Conservation (phyloP, 495 filamentous ascomycete species). For the Cudoniella acicularis region DNA sequence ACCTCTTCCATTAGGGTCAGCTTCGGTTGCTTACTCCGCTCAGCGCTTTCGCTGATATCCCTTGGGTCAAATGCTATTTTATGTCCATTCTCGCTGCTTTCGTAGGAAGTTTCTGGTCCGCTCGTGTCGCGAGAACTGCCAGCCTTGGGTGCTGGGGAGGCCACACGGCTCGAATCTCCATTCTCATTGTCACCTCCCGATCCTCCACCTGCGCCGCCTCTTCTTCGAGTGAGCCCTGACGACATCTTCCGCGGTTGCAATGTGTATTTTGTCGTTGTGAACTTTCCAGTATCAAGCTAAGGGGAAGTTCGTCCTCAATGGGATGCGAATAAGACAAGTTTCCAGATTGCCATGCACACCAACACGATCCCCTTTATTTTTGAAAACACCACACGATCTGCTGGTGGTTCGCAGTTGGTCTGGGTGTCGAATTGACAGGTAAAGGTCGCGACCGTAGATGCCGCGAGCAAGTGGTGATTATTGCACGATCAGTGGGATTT, state of each 20-base stretch:
- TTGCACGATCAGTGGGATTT: too few species aligned
- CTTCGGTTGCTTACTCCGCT: constrained; percentile 96
- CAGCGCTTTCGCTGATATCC: constrained; percentile 95
- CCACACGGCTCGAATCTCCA: constrained; percentile 59
- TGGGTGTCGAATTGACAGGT: not conserved
- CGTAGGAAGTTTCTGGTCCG: constrained; percentile 85
- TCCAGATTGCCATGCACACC: not conserved
- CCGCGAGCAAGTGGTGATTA: too few species aligned
- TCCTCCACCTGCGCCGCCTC: constrained; percentile 61
- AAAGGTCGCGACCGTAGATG: too few species aligned
- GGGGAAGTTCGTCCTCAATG: constrained; percentile 13
- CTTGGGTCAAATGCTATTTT: constrained; percentile 97
- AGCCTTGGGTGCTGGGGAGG: constrained; percentile 60
- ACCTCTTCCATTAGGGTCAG: constrained; percentile 98
- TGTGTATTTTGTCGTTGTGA: constrained; percentile 8
- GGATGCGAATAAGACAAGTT: constrained; percentile 13
- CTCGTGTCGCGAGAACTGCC: constrained; percentile 57
- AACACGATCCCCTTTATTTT: not conserved
- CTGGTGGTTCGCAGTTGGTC: not conserved
- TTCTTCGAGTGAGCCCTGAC: constrained; percentile 74
- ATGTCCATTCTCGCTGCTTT: constrained; percentile 91
- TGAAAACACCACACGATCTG: not conserved
- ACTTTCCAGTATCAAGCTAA: constrained; percentile 8
- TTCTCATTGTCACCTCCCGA: constrained; percentile 49
- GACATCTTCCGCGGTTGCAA: constrained; percentile 44